Evolutionary conservation across 345 rosid species (phyloP).

Genomic region (Cardiospermum halicacabum): DNA sequence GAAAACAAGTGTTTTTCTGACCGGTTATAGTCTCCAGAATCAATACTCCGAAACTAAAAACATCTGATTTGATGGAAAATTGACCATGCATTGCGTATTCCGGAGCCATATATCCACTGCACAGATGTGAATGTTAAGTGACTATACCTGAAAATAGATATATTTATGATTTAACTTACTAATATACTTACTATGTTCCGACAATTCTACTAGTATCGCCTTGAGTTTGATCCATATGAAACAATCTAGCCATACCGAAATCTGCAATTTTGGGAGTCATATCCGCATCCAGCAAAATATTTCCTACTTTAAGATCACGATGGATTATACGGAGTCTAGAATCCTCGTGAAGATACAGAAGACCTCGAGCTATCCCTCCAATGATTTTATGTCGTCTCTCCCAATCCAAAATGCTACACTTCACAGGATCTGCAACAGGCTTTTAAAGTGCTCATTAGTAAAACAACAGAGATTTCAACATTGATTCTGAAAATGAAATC

Average conservation of each 20-base stretch:
- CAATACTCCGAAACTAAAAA: slow-evolving; percentile 40
- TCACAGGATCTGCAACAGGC: slow-evolving; percentile 24
- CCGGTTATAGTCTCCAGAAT: slow-evolving; percentile 39
- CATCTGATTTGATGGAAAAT: slow-evolving; percentile 37
- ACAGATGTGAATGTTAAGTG: not conserved
- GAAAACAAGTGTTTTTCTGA: slow-evolving; percentile 20
- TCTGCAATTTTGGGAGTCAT: slow-evolving; percentile 45
- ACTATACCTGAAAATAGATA: not conserved
- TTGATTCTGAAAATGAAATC: too few species aligned
- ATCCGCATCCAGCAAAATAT: slow-evolving; percentile 35
- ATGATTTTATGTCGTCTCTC: slow-evolving; percentile 32
- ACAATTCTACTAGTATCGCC: slow-evolving; percentile 27
- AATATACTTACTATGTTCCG: slow-evolving; percentile 38
- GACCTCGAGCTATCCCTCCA: slow-evolving; percentile 38
- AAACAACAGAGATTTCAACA: too few species aligned
- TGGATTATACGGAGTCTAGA: slow-evolving; percentile 40
- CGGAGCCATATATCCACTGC: slow-evolving; percentile 40
- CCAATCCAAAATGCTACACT: slow-evolving; percentile 20
- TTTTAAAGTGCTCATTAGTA: too few species aligned
- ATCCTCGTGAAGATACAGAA: slow-evolving; percentile 48
- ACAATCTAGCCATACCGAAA: slow-evolving; percentile 48
- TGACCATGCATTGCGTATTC: slow-evolving; percentile 42
- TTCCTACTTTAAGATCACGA: slow-evolving; percentile 45
- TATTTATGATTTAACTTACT: not conserved
- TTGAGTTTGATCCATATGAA: slow-evolving; percentile 33